Conservation (phyloP, 2,329 filamentous ascomycete species). For the Ophiocordyceps camponoti-leonardi region DNA sequence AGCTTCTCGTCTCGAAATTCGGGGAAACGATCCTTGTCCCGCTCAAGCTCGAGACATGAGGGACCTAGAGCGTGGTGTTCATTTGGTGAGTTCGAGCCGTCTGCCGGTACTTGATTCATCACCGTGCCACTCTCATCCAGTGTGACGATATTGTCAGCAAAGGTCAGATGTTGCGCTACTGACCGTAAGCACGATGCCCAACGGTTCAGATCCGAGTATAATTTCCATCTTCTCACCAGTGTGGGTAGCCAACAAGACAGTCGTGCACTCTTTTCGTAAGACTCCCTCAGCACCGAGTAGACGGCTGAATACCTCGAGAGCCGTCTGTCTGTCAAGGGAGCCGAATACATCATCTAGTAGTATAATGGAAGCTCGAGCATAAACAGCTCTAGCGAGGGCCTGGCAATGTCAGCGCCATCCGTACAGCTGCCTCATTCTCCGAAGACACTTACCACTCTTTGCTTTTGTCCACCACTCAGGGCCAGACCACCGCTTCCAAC, state of each 20-base stretch:
- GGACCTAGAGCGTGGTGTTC: not conserved
- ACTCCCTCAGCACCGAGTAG: conserved; percentile 1
- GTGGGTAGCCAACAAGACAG: conserved; percentile 3
- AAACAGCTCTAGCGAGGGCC: conserved; percentile 2
- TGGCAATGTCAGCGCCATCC: not conserved
- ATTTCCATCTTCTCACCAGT: not conserved
- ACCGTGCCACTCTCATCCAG: not conserved
- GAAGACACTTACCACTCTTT: conserved; percentile 12
- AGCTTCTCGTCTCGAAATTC: not conserved
- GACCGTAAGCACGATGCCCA: not conserved
- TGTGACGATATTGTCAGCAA: not conserved
- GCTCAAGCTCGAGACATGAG: not conserved
- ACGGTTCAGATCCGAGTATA: not conserved
- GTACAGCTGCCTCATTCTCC: not conserved
- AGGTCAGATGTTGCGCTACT: not conserved
- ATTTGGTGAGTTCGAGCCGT: not conserved
- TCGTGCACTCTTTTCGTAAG: not conserved
- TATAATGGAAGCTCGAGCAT: not conserved
- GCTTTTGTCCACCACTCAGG: conserved; percentile 19
- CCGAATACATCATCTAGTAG: conserved; percentile 3
- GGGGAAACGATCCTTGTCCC: not conserved
- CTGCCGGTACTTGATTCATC: not conserved
- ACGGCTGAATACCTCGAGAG: conserved; percentile 1
- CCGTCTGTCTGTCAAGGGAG: conserved; percentile 1
- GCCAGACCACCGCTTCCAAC: conserved; percentile 18